Percentiles rank a stretch among this genome's conserved stretches.
Conservation (phyloP, 345 rosid species). For the Toxicodendron radicans region DNA sequence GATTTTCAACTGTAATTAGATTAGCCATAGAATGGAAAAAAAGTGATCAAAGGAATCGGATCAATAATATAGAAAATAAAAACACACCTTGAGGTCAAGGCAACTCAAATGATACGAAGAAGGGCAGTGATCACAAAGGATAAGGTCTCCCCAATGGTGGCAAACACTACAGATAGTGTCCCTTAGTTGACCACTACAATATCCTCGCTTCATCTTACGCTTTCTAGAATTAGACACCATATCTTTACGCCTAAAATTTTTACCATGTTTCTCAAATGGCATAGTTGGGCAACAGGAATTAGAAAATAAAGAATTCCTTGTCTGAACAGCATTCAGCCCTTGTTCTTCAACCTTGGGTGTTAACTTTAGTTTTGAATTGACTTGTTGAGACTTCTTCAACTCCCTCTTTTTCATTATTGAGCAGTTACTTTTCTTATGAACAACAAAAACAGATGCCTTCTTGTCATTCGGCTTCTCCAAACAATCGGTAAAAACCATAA, state of each 20-base stretch:
- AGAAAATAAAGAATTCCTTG: constrained; percentile 13
- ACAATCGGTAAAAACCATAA: constrained; percentile 2
- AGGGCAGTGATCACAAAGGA: constrained; percentile 26
- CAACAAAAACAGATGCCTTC: constrained; percentile 11
- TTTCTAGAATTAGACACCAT: constrained; percentile 33
- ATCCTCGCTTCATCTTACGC: constrained; percentile 33
- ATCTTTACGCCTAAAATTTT: constrained; percentile 26
- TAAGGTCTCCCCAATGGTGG: constrained; percentile 37
- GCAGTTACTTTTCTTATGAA: constrained; percentile 18
- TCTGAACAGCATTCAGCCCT: constrained; percentile 1
- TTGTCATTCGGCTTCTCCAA: constrained; percentile 10
- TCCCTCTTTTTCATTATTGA: constrained; percentile 18
- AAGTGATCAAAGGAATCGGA: neutral
- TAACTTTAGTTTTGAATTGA: constrained; percentile 11
- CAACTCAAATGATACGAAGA: constrained; percentile 43
- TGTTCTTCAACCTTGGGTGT: constrained; percentile 10
- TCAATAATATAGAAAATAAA: constrained; percentile 12
- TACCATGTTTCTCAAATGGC: constrained; percentile 22
- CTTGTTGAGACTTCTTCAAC: neutral
- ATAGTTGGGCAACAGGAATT: neutral
- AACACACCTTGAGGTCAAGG: constrained; percentile 31
- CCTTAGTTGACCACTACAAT: constrained; percentile 1
- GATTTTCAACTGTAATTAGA: neutral
- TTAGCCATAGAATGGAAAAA: neutral
- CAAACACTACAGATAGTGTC: constrained; percentile 44